Percentiles rank a stretch among this genome's conserved stretches.
These are phyloP conservation scores for Lipomyces oligophaga DNA, from an alignment of 805 yeast genomes.

Conservation along the genomic window DNA sequence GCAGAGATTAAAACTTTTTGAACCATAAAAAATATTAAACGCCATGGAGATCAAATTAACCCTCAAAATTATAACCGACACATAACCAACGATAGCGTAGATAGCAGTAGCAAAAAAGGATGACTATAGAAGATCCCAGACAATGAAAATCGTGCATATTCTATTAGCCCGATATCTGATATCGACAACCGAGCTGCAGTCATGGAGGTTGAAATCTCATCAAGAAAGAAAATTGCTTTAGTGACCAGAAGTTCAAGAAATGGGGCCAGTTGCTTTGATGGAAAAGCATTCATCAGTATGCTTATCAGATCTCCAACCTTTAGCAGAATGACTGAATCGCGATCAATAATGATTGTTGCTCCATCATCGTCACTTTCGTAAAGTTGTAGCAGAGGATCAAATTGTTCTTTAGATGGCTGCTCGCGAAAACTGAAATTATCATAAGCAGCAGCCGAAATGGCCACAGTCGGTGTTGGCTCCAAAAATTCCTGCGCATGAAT, in stretches of 20 bases:
- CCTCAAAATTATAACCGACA: no score
- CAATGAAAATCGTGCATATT: background rate
- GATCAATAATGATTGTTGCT: constrained; percentile 12
- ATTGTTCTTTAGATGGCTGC: no score
- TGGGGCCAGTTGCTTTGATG: background rate
- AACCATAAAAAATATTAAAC: background rate
- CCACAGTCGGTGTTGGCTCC: constrained; percentile 1
- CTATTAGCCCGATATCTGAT: background rate
- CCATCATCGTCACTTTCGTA: constrained; percentile 10
- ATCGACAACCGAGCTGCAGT: background rate
- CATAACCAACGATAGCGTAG: background rate
- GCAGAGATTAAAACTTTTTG: background rate
- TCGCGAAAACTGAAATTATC: background rate
- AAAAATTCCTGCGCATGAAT: background rate
- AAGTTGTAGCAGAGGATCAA: background rate
- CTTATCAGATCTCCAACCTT: background rate
- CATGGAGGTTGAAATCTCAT: background rate
- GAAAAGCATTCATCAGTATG: background rate
- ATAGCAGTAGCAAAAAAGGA: background rate
- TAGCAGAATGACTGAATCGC: constrained; percentile 12
- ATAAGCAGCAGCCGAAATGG: constrained; percentile 11
- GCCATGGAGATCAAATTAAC: no score
- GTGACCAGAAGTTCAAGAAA: background rate
- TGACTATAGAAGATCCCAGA: background rate
- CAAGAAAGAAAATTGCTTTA: background rate